phyloP scores from a whole-genome alignment of 805 yeast genomes.

The Spathaspora girioi region DNA sequence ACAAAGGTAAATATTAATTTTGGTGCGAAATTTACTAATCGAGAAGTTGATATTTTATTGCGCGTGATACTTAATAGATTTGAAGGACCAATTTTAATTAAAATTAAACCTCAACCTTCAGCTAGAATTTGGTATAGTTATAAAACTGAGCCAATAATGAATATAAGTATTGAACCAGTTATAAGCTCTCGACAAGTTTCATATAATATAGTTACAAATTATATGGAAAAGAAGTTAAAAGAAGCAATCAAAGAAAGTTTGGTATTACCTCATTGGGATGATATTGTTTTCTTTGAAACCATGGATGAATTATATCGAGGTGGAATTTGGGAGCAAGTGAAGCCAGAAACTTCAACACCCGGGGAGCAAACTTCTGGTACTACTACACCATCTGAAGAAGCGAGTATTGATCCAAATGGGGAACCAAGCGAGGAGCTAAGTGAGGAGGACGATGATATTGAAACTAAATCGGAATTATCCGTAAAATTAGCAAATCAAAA shows the following conservation, averaged over 20 bases:
- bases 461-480: slow-evolving; percentile 8
- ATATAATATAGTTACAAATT: slow-evolving; percentile 73
- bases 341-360: not conserved
- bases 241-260: slow-evolving; percentile 77
- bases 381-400: not conserved
- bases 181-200: slow-evolving; percentile 80
- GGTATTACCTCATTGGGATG: slow-evolving; percentile 89
- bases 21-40: slow-evolving; percentile 65
- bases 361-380: not conserved
- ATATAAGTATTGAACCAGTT: slow-evolving; percentile 81
- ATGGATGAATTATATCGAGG: slow-evolving; percentile 75
- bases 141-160: slow-evolving; percentile 71
- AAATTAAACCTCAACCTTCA: slow-evolving; percentile 87
- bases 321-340: slow-evolving; percentile 75
- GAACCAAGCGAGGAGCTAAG: no score
- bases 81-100: slow-evolving; percentile 68
- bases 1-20: slow-evolving; percentile 75
- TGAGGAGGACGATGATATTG: slow-evolving; percentile 5
- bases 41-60: slow-evolving; percentile 72
- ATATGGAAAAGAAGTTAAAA: slow-evolving; percentile 71
- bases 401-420: not conserved
- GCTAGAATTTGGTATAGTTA: slow-evolving; percentile 89
- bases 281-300: slow-evolving; percentile 67
- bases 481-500: slow-evolving; percentile 4
- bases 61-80: slow-evolving; percentile 64